phyloP scores from a whole-genome alignment of 805 yeast species.

The Teunomyces gatunensis region DNA sequence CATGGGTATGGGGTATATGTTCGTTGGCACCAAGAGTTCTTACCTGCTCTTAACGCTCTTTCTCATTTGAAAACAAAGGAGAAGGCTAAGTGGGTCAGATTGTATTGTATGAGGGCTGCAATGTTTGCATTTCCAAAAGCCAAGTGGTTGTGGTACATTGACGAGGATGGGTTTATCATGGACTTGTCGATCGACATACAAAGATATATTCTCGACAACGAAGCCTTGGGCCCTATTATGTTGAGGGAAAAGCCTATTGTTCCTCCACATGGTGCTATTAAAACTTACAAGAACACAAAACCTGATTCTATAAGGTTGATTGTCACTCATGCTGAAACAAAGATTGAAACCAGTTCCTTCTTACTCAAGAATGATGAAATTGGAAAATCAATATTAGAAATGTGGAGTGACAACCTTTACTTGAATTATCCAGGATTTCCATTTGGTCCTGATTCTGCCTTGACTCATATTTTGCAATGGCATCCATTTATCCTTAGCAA shows the following conservation, averaged over 20 bases:
- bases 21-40: constrained; percentile 82
- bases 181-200: constrained; percentile 60
- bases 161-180: constrained; percentile 75
- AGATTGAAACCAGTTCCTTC: constrained; percentile 68
- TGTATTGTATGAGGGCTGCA: constrained; percentile 76
- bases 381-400: constrained; percentile 70
- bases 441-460: constrained; percentile 58
- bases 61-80: constrained; percentile 42
- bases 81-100: constrained; percentile 59
- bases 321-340: constrained; percentile 65
- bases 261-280: constrained; percentile 64
- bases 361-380: constrained; percentile 64
- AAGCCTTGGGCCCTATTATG: constrained; percentile 61
- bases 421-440: constrained; percentile 64
- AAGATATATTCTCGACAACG: constrained; percentile 57
- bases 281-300: constrained; percentile 60
- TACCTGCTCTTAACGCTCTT: constrained; percentile 50
- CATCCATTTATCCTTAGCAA: constrained; percentile 78
- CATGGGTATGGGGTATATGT: constrained; percentile 82
- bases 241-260: constrained; percentile 69
- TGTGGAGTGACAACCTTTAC: constrained; percentile 72
- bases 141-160: constrained; percentile 88
- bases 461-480: constrained; percentile 92
- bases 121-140: constrained; percentile 89
- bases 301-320: constrained; percentile 58